These are phyloP conservation scores for Phytophthora pisi DNA, from an alignment of 352 stramenopile genomes.

Conservation along the genomic window DNA sequence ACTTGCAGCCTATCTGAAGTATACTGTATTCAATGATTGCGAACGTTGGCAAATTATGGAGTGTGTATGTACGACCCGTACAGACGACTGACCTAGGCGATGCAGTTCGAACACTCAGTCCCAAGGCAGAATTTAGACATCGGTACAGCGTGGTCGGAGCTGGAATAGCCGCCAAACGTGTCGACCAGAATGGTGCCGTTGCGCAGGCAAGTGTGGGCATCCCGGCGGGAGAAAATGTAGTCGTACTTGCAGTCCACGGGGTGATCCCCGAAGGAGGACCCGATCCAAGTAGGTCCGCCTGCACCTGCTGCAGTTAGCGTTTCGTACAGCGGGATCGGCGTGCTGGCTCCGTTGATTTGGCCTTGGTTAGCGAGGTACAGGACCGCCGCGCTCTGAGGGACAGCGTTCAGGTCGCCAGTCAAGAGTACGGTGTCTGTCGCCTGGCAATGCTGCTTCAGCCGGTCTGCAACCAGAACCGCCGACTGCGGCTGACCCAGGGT, in stretches of 20 bases:
- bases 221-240: conserved; percentile 69
- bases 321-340: conserved; percentile 65
- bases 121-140: conserved; percentile 71
- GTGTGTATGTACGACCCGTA: neutral
- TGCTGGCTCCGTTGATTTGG: conserved; percentile 32
- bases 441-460: conserved; percentile 49
- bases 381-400: conserved; percentile 37
- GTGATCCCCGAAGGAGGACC: conserved; percentile 46
- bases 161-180: conserved; percentile 52
- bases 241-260: conserved; percentile 53
- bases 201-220: conserved; percentile 52
- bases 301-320: conserved; percentile 51
- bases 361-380: conserved; percentile 46
- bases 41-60: neutral
- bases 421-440: conserved; percentile 56
- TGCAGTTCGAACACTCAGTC: conserved; percentile 37
- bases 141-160: conserved; percentile 68
- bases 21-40: conserved; percentile 1
- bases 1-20: neutral
- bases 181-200: conserved; percentile 50
- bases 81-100: conserved; percentile 17
- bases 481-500: conserved; percentile 58
- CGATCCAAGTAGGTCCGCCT: conserved; percentile 67
- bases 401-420: conserved; percentile 74
- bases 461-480: conserved; percentile 53